Evolutionary conservation across 2,329 filamentous ascomycete species (phyloP).

Genomic region (Escovopsis weberi): DNA sequence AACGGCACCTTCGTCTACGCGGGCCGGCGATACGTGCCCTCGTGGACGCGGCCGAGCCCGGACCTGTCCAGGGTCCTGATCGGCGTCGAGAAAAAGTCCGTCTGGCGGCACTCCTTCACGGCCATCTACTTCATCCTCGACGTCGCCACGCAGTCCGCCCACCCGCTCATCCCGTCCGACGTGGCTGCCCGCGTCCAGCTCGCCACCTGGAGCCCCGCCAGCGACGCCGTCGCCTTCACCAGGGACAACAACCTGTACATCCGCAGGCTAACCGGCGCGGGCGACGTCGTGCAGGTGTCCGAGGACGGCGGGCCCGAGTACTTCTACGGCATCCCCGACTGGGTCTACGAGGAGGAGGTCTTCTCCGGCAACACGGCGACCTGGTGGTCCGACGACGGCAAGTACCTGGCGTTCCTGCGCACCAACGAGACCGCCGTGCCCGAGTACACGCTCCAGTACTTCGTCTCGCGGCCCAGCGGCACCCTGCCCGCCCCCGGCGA

Average conservation of each 20-base stretch:
- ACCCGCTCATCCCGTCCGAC: slow-evolving; percentile 61
- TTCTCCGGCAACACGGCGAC: slow-evolving; percentile 68
- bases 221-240: slow-evolving; percentile 80
- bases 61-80: slow-evolving; percentile 78
- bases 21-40: slow-evolving; percentile 39
- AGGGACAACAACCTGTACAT: slow-evolving; percentile 82
- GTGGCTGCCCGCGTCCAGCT: slow-evolving; percentile 58
- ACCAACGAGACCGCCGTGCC: slow-evolving; percentile 90
- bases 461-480: slow-evolving; percentile 73
- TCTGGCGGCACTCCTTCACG: slow-evolving; percentile 83
- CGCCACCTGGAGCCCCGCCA: slow-evolving; percentile 77
- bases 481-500: slow-evolving; percentile 49
- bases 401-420: slow-evolving; percentile 78
- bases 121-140: slow-evolving; percentile 87
- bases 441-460: slow-evolving; percentile 88
- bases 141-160: slow-evolving; percentile 60
- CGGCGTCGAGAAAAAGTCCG: slow-evolving; percentile 54
- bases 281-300: slow-evolving; percentile 57
- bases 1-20: slow-evolving; percentile 44
- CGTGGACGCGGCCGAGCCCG: slow-evolving; percentile 58
- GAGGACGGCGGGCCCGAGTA: slow-evolving; percentile 73
- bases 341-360: slow-evolving; percentile 68
- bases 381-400: slow-evolving; percentile 89
- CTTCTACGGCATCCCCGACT: slow-evolving; percentile 94
- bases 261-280: slow-evolving; percentile 40